Conservation (phyloP, 306 rosid genomes). For the Benincasa hispida region DNA sequence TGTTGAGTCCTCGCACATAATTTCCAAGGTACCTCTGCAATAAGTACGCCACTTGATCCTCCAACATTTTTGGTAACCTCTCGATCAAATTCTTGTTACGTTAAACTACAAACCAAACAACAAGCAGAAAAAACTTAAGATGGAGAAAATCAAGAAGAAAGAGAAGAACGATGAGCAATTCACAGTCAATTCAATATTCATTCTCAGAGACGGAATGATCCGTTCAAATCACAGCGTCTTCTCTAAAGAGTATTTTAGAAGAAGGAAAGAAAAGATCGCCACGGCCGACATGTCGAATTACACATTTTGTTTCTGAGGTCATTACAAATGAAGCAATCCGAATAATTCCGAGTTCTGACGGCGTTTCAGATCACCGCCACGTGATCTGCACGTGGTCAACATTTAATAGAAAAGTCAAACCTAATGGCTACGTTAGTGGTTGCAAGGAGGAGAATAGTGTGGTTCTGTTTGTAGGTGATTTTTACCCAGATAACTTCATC, state of each 20-base stretch:
- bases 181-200: not conserved
- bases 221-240: not conserved
- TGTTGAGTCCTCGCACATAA: conserved; percentile 82
- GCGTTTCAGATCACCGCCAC: not conserved
- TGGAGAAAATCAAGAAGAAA: not conserved
- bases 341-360: not conserved
- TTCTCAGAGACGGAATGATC: not conserved
- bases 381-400: not conserved
- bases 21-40: conserved; percentile 96
- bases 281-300: not conserved
- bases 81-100: conserved; percentile 19
- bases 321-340: not conserved
- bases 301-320: not conserved
- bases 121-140: not conserved
- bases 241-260: not conserved
- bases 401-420: not conserved
- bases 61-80: conserved; percentile 55
- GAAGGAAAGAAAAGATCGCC: not conserved
- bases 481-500: not conserved
- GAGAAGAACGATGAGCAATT: not conserved
- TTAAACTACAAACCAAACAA: conserved; percentile 4
- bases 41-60: conserved; percentile 94
- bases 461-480: not conserved
- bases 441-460: not conserved
- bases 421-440: not conserved